These are phyloP conservation scores for Xylaria hypoxylon DNA, from an alignment of 2,329 filamentous ascomycete genomes.

Conservation along the genomic window DNA sequence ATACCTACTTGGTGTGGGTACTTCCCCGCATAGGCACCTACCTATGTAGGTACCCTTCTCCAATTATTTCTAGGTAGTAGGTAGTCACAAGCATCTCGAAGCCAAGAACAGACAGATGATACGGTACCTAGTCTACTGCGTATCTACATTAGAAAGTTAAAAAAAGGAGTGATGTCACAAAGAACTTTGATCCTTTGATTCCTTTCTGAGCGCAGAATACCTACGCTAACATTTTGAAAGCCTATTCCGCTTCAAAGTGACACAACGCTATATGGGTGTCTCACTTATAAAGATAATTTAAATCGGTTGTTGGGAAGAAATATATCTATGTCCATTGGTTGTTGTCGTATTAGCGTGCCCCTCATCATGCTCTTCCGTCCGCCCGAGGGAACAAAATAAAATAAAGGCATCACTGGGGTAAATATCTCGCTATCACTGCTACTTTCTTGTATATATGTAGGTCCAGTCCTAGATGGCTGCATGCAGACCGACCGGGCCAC, in stretches of 20 bases:
- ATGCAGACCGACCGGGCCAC: constrained; percentile 15
- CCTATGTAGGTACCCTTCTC: not conserved
- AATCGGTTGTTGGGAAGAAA: not conserved
- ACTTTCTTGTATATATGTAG: constrained; percentile 1
- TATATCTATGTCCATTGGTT: not conserved
- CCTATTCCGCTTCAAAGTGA: not conserved
- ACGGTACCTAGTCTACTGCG: not conserved
- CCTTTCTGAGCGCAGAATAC: not conserved
- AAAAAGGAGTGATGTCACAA: constrained; percentile 19
- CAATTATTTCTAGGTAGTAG: constrained; percentile 1
- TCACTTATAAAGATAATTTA: not conserved
- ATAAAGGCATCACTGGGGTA: not conserved
- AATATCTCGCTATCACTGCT: constrained; percentile 21
- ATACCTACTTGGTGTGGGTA: no score
- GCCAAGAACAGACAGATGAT: constrained; percentile 12
- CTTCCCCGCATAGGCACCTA: constrained; percentile 19
- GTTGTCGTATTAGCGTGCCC: constrained; percentile 31
- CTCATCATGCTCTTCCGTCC: constrained; percentile 32
- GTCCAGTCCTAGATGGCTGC: constrained; percentile 8
- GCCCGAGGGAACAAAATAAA: constrained; percentile 26
- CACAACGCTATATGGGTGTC: not conserved
- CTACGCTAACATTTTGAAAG: not conserved
- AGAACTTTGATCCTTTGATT: not conserved
- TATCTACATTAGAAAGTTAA: not conserved
- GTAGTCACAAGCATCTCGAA: constrained; percentile 18